phyloP scores from a whole-genome alignment of 129 eudicot species.

The Flaveria linearis region DNA sequence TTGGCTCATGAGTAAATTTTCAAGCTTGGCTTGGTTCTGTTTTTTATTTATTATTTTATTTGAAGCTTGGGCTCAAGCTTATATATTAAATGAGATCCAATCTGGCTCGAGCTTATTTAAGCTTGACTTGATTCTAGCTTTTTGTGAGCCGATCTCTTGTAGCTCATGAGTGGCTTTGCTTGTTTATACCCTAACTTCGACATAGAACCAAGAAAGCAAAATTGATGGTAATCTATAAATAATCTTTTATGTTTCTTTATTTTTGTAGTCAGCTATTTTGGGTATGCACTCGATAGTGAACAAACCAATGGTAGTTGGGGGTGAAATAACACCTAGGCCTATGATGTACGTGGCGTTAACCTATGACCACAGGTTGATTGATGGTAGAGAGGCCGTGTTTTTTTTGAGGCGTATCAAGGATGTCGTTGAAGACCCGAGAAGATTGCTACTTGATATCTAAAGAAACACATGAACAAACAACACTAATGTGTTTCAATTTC shows the following conservation, averaged over 20 bases:
- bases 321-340: slow-evolving; percentile 53
- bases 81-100: too few species aligned
- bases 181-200: neutral
- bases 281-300: slow-evolving; percentile 78
- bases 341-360: slow-evolving; percentile 78
- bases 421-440: slow-evolving; percentile 72
- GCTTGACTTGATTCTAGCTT: neutral
- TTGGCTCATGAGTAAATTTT: neutral
- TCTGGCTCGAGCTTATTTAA: neutral
- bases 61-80: neutral
- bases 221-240: neutral
- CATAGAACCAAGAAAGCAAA: neutral
- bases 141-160: neutral
- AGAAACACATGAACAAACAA: neutral
- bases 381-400: slow-evolving; percentile 82
- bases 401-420: slow-evolving; percentile 76
- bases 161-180: neutral
- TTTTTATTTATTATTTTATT: too few species aligned
- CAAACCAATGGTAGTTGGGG: slow-evolving; percentile 74
- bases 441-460: slow-evolving; percentile 65
- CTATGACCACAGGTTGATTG: slow-evolving; percentile 72
- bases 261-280: slow-evolving; percentile 65
- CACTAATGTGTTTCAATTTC: neutral
- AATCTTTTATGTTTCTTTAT: neutral
- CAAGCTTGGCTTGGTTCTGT: neutral